These are phyloP conservation scores for Geotrichum reessii DNA, from an alignment of 1,139 yeast species.

Conservation along the genomic window DNA sequence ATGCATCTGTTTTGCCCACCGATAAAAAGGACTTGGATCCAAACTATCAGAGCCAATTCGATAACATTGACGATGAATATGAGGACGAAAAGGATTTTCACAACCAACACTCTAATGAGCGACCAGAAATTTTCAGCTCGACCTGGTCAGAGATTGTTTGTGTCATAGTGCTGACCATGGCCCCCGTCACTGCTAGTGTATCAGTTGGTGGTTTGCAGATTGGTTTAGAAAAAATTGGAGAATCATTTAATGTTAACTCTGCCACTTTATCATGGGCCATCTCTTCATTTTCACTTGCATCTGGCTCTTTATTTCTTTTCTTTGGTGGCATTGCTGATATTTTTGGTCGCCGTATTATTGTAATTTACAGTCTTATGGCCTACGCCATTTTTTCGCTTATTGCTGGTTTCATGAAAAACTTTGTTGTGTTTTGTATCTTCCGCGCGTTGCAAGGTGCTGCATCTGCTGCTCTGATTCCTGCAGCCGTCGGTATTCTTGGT, in stretches of 20 bases:
- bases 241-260: constrained; percentile 36
- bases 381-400: constrained; percentile 38
- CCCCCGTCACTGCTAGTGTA: constrained; percentile 40
- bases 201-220: constrained; percentile 38
- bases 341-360: constrained; percentile 40
- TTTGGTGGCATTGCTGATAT: constrained; percentile 45
- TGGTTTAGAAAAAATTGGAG: constrained; percentile 35
- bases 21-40: too few species aligned
- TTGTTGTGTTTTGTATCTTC: constrained; percentile 36
- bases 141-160: constrained; percentile 27
- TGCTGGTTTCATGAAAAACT: constrained; percentile 40
- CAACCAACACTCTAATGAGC: background rate
- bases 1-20: too few species aligned
- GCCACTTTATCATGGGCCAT: constrained; percentile 43
- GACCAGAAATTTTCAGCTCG: constrained; percentile 24
- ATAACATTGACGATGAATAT: background rate
- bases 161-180: constrained; percentile 36
- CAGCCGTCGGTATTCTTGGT: constrained; percentile 44
- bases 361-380: constrained; percentile 34
- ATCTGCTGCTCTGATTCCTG: constrained; percentile 42
- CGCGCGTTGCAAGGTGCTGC: constrained; percentile 43
- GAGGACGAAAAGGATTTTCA: background rate
- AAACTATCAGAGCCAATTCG: background rate
- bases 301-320: constrained; percentile 40
- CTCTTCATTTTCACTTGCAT: constrained; percentile 39